Conservation (phyloP, 495 filamentous ascomycete genomes). For the Penicillium diatomitis region DNA sequence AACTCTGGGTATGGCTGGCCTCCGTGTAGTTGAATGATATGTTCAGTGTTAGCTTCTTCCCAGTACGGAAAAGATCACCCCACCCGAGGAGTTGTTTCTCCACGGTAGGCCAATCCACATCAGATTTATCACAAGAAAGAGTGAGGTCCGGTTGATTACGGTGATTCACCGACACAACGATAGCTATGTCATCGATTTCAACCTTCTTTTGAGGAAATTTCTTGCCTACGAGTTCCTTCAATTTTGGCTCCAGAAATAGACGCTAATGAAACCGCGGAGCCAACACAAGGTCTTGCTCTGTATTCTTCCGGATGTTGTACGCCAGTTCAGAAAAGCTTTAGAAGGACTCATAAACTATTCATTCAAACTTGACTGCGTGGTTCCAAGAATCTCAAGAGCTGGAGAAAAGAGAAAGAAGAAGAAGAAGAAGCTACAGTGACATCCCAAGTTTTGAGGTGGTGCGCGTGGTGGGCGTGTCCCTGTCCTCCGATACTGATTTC, state of each 20-base stretch:
- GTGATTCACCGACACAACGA: constrained; percentile 1
- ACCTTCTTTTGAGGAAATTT: constrained; percentile 3
- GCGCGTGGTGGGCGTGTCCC: too few relatives aligned
- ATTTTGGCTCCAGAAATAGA: constrained; percentile 5
- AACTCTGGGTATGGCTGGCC: not conserved
- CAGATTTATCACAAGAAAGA: constrained; percentile 1
- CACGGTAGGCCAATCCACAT: not conserved
- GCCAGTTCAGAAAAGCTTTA: too few relatives aligned
- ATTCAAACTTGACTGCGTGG: not conserved
- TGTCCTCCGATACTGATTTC: too few relatives aligned
- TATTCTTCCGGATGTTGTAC: constrained; percentile 1
- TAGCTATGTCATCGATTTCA: constrained; percentile 2
- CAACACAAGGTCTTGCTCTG: constrained; percentile 5
- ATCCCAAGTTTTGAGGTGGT: too few relatives aligned
- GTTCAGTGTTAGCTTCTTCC: constrained; percentile 1
- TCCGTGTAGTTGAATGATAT: constrained; percentile 1
- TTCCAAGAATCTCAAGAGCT: not conserved
- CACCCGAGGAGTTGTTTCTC: constrained; percentile 1
- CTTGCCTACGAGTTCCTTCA: constrained; percentile 5
- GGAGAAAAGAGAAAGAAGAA: too few relatives aligned
- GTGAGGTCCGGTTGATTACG: constrained; percentile 1
- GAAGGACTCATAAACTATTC: too few relatives aligned
- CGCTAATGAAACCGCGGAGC: constrained; percentile 5
- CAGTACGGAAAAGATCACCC: constrained; percentile 1
- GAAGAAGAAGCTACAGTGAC: too few relatives aligned